Evolutionary conservation across 1,139 yeast species (phyloP).

Genomic region (Pichia cactophila): DNA sequence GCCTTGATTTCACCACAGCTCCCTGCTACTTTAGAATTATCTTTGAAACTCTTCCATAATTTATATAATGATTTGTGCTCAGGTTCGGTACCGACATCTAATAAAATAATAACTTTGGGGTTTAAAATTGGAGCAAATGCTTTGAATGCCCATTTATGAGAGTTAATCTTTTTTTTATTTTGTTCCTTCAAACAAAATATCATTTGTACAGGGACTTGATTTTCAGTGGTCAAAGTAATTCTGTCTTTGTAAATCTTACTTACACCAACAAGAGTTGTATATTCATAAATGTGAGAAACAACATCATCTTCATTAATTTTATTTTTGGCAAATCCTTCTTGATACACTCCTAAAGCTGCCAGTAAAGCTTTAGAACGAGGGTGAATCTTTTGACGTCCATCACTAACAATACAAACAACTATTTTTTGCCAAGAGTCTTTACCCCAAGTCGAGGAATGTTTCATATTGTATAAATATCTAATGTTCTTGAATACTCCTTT

Average conservation of each 20-base stretch:
- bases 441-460: conserved; percentile 66
- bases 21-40: conserved; percentile 65
- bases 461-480: conserved; percentile 48
- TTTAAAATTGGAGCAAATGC: conserved; percentile 65
- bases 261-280: conserved; percentile 72
- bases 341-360: conserved; percentile 70
- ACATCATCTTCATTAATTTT: conserved; percentile 65
- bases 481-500: conserved; percentile 74
- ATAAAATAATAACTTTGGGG: conserved; percentile 62
- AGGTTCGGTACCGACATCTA: conserved; percentile 80
- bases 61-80: conserved; percentile 64
- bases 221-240: conserved; percentile 46
- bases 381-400: conserved; percentile 65
- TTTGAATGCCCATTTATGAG: conserved; percentile 82
- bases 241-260: conserved; percentile 45
- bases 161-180: conserved; percentile 68
- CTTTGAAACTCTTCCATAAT: conserved; percentile 69
- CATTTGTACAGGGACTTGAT: conserved; percentile 64
- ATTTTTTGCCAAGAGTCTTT: conserved; percentile 74
- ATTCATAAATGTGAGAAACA: conserved; percentile 69
- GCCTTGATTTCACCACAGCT: conserved; percentile 83
- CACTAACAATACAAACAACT: conserved; percentile 67
- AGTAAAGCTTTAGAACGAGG: conserved; percentile 57
- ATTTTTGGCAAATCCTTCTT: conserved; percentile 77
- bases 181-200: conserved; percentile 72